Base-by-base conservation (phyloP, 768 basidiomycete genomes). In the Suillus clintonianus region DNA sequence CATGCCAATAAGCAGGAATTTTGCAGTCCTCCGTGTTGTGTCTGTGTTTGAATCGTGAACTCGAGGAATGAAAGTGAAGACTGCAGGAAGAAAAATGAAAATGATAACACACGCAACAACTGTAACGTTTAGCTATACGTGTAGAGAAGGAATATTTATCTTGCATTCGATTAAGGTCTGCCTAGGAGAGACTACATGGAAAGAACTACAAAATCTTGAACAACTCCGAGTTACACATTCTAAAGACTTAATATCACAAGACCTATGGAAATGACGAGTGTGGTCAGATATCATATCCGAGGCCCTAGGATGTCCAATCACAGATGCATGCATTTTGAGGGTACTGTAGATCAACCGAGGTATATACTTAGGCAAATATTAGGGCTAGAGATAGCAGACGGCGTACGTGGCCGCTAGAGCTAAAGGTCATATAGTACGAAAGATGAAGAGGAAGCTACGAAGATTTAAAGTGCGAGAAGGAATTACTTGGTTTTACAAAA, bases 301-400 rank as follows among this genome's bases (percentile, higher is more conserved):
- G 13, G 22, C 14, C 10, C 13, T 48, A 0, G 2, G 22, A 27
- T 9, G 24, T 24, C 24, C 14, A 14, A 14, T 47, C 2, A 24
- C 14, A 48, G 47, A 24, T 27, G 34, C 34, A 34, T 34, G 48
- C 24, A 48, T 14, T 72, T 68, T 17, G 68, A 66, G 64, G 65
- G 63, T 45, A 22, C n/a, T 19, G 10, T 13, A 32, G 11, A 34
- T 53, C 39, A 41, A 27, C 48, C 4, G 13, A 14, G 24, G 13
- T 51, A 51, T 51, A 41, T 9, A 19, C 24, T 6, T 57, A 19
- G 27, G 34, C 13, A n/a, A n/a, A n/a, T n/a, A 53, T 48, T 34
- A 34, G 30, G 27, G 17, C 6, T 59, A 22, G 10, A 9, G 50
- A 22, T 32, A n/a, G 36, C 24, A 56, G 36, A 57, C 32, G 32